Evolutionary conservation across 2,329 filamentous ascomycete genomes (phyloP).

Genomic region (Metarhizium humberi): DNA sequence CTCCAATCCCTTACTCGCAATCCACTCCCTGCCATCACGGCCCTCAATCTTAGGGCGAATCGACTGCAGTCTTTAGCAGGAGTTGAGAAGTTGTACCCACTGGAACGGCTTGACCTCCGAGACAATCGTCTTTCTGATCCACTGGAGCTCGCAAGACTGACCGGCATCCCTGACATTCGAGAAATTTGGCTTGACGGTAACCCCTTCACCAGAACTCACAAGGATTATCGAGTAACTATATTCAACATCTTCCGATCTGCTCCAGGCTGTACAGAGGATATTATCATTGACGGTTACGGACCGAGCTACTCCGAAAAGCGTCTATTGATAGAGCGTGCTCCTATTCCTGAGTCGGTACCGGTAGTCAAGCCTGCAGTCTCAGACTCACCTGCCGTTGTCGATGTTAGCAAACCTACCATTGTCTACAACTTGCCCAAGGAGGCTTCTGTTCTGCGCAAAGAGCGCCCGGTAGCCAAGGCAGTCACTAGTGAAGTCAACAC

Average conservation of each 20-base stretch:
- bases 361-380: conserved; percentile 62
- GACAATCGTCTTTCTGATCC: conserved; percentile 91
- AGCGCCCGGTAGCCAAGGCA: conserved; percentile 42
- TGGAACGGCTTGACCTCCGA: conserved; percentile 83
- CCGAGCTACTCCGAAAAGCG: conserved; percentile 82
- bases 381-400: conserved; percentile 52
- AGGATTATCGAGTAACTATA: conserved; percentile 76
- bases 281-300: conserved; percentile 75
- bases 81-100: conserved; percentile 75
- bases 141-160: conserved; percentile 79
- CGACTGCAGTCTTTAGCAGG: conserved; percentile 80
- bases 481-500: conserved; percentile 50
- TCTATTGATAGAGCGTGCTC: conserved; percentile 71
- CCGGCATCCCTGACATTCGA: conserved; percentile 79
- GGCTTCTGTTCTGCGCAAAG: conserved; percentile 47
- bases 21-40: conserved; percentile 86
- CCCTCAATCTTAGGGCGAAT: conserved; percentile 84
- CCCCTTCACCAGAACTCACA: conserved; percentile 80
- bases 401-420: conserved; percentile 59
- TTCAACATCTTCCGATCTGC: conserved; percentile 93
- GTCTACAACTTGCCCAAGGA: conserved; percentile 43
- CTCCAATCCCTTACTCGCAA: conserved; percentile 78
- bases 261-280: conserved; percentile 82
- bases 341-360: conserved; percentile 66
- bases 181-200: conserved; percentile 93